These are phyloP conservation scores for Stylonectria norvegica DNA, from an alignment of 2,329 filamentous ascomycete genomes.

Conservation along the genomic window DNA sequence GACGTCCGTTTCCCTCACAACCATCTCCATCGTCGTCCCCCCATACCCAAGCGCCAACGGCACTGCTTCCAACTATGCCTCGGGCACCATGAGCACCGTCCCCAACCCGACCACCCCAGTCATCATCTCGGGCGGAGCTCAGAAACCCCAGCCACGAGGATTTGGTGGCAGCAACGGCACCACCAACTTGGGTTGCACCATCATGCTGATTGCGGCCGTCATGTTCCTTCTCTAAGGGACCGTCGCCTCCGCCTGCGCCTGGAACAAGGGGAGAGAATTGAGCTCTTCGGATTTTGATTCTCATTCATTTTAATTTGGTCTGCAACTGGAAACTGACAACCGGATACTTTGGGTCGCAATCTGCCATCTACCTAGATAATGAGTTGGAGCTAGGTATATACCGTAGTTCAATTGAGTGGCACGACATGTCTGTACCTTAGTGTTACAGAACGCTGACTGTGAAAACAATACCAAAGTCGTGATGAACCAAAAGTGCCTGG, in stretches of 20 bases:
- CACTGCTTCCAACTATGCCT: conserved; percentile 19
- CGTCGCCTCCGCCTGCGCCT: conserved; percentile 7
- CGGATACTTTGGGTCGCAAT: conserved; percentile 21
- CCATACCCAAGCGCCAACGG: conserved; percentile 31
- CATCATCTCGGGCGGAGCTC: conserved; percentile 32
- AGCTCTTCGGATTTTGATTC: conserved; percentile 11
- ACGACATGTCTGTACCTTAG: background rate
- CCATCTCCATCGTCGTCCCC: conserved; percentile 27
- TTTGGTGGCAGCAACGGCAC: conserved; percentile 29
- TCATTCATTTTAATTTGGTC: conserved; percentile 19
- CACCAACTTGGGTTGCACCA: conserved; percentile 32
- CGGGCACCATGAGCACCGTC: conserved; percentile 24
- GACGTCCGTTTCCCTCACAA: conserved; percentile 30
- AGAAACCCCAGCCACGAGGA: conserved; percentile 31
- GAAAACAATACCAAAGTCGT: conserved; percentile 1
- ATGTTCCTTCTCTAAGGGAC: conserved; percentile 32
- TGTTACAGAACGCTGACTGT: background rate
- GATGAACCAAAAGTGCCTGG: no score
- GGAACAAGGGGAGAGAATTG: background rate
- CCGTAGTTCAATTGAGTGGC: conserved; percentile 1
- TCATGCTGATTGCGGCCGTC: conserved; percentile 36
- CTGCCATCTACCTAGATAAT: conserved; percentile 24
- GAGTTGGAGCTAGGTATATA: conserved; percentile 12
- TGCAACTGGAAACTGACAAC: conserved; percentile 22
- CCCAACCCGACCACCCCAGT: conserved; percentile 25